A percentile compares a stretch with the other conserved stretches of the same genome.
These are phyloP conservation scores for Glebionis coronaria DNA, from an alignment of 129 eudicot species.

Conservation along the genomic window DNA sequence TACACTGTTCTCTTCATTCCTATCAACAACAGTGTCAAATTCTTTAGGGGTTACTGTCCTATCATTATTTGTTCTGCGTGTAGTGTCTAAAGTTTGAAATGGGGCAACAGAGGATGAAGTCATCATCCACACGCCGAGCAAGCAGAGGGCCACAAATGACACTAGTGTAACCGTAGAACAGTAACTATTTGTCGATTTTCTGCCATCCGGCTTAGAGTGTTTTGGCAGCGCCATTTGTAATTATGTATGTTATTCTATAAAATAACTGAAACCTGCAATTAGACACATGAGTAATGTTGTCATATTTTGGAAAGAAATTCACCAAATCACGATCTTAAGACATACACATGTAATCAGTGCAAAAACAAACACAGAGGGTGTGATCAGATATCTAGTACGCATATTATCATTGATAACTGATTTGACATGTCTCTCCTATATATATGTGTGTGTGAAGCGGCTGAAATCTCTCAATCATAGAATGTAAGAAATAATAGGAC, in stretches of 20 bases:
- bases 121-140: constrained; percentile 98
- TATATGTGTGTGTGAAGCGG: neutral
- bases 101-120: constrained; percentile 86
- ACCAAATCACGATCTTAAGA: constrained; percentile 1
- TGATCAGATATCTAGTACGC: neutral
- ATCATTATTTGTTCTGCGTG: constrained; percentile 37
- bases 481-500: neutral
- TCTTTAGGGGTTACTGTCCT: constrained; percentile 27
- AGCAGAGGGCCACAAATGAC: constrained; percentile 83
- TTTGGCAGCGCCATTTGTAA: constrained; percentile 73
- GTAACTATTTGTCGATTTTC: constrained; percentile 61
- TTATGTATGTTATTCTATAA: constrained; percentile 12
- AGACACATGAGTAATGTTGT: constrained; percentile 7
- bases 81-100: constrained; percentile 46
- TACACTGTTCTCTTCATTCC: constrained; percentile 26
- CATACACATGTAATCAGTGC: neutral
- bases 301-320: constrained; percentile 17
- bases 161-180: constrained; percentile 83
- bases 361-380: neutral
- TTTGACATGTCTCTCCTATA: neutral
- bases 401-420: neutral
- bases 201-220: constrained; percentile 74
- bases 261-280: constrained; percentile 26
- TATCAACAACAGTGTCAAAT: constrained; percentile 31
- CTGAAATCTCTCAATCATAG: neutral